Evolutionary conservation across 164 flowering plant species (phyloP).

Genomic region (Nelumbo lutea): DNA sequence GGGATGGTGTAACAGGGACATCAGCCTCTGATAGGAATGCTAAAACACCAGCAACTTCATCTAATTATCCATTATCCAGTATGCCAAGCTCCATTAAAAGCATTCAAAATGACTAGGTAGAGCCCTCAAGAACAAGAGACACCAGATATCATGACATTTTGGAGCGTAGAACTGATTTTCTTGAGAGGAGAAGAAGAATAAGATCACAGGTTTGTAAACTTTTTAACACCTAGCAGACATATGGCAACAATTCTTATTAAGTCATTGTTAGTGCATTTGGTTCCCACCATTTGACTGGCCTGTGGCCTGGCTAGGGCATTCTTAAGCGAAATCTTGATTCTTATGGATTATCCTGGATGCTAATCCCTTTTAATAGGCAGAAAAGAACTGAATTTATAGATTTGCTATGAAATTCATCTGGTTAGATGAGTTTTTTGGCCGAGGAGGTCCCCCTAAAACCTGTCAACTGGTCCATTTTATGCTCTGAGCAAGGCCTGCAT

Average conservation of each 20-base stretch:
- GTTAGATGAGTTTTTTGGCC: background rate
- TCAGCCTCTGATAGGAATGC: slow-evolving; percentile 25
- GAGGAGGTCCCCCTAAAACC: background rate
- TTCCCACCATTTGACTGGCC: background rate
- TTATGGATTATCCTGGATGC: background rate
- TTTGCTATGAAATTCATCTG: background rate
- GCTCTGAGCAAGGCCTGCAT: too few species aligned
- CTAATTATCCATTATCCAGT: slow-evolving; percentile 32
- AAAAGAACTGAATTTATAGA: background rate
- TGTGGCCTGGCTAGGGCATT: background rate
- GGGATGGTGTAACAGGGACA: slow-evolving; percentile 23
- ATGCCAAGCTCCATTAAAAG: slow-evolving; percentile 28
- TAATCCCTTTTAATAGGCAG: background rate
- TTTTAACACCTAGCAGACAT: slow-evolving; percentile 2
- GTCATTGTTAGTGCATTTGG: background rate
- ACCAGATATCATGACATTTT: slow-evolving; percentile 56
- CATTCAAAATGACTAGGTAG: slow-evolving; percentile 43
- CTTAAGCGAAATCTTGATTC: slow-evolving; percentile 1
- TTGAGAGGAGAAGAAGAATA: slow-evolving; percentile 86
- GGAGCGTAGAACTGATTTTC: slow-evolving; percentile 75
- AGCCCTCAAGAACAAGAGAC: slow-evolving; percentile 51
- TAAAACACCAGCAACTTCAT: slow-evolving; percentile 21
- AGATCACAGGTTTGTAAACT: slow-evolving; percentile 77
- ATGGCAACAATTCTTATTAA: too few species aligned
- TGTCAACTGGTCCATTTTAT: background rate